Evolutionary conservation across 306 rosid species (phyloP), one percentile per base, ranked within the genome.

Genomic region (Hippophae tibetana): DNA sequence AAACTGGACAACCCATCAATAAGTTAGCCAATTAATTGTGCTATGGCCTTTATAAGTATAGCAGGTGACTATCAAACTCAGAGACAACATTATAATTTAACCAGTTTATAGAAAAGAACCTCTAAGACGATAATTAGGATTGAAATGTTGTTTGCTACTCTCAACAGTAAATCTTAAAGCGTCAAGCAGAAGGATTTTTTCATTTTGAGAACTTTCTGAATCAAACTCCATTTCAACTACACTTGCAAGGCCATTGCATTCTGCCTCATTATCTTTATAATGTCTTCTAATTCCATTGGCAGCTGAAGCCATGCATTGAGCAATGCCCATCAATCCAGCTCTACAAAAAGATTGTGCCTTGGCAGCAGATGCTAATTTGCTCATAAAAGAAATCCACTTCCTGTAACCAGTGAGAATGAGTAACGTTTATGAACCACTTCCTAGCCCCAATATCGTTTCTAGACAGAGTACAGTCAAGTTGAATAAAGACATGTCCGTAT

Each of bases 91-190:
- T 42, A 67, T 60, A 69, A 82, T 61, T 71, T 72, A 84, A 73
- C 71, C 55, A 71, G 59, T 71, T 50, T 49, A 69, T 64, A 62
- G 51, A 72, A 54, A 56, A 70, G 72, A 74, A 87, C 96, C 98
- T 87, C 54, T 81, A 63, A 79, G 74, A 60, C 98, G 95, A 78
- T 90, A 90, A 69, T 77, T 90, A 61, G 97, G 94, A 79, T 90
- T 90, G 82, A 90, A 90, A 76, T 90, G 98, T 26, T 85, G 89
- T 74, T 87, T 90, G 87, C 98, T 85, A 82, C 81, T 79, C 81
- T 83, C 95, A 62, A 82, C 67, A 68, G 83, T 77, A 81, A 81
- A 90, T 79, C 96, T 80, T 67, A 87, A 75, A 69, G 72, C 76
- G 72, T 90, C 82, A 59, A 87, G 80, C 53, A 90, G 64, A 48